Evolutionary conservation across 1,139 yeast genomes (phyloP).

Genomic region (Debaryomyces sp.): DNA sequence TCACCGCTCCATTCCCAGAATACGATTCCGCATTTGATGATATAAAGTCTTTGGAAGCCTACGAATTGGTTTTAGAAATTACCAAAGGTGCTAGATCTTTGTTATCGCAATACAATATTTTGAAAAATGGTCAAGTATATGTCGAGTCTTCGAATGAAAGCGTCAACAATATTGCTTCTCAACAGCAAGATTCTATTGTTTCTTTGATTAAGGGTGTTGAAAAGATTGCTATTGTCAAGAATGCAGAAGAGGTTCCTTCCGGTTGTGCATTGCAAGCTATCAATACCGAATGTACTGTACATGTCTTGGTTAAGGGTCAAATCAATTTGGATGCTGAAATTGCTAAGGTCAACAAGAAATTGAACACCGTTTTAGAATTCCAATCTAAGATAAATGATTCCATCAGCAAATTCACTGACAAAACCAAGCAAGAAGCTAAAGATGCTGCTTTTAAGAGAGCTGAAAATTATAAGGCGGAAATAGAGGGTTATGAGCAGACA

Average conservation of each 20-base stretch:
- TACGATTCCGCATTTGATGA: constrained; percentile 64
- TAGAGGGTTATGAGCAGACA: constrained; percentile 81
- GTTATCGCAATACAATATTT: constrained; percentile 83
- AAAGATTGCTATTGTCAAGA: constrained; percentile 62
- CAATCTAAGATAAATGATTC: constrained; percentile 42
- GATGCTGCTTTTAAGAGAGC: constrained; percentile 71
- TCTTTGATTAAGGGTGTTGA: constrained; percentile 91
- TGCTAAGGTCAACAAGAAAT: constrained; percentile 75
- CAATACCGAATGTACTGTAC: constrained; percentile 80
- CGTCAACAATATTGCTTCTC: constrained; percentile 54
- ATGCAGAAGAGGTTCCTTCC: constrained; percentile 62
- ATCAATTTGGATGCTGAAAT: constrained; percentile 92
- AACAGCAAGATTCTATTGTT: constrained; percentile 82
- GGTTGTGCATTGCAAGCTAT: constrained; percentile 90
- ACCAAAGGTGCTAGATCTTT: constrained; percentile 93
- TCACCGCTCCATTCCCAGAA: constrained; percentile 77
- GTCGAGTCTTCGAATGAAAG: constrained; percentile 65
- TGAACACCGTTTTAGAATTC: constrained; percentile 60
- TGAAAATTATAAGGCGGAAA: constrained; percentile 79
- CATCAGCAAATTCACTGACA: constrained; percentile 75
- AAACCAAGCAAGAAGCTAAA: constrained; percentile 82
- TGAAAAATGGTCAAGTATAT: constrained; percentile 83
- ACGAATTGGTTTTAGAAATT: constrained; percentile 81
- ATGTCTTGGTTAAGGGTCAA: constrained; percentile 90
- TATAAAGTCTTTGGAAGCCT: constrained; percentile 65